These are phyloP conservation scores for Ogataea kodamae DNA, from an alignment of 805 yeast species.

Conservation along the genomic window DNA sequence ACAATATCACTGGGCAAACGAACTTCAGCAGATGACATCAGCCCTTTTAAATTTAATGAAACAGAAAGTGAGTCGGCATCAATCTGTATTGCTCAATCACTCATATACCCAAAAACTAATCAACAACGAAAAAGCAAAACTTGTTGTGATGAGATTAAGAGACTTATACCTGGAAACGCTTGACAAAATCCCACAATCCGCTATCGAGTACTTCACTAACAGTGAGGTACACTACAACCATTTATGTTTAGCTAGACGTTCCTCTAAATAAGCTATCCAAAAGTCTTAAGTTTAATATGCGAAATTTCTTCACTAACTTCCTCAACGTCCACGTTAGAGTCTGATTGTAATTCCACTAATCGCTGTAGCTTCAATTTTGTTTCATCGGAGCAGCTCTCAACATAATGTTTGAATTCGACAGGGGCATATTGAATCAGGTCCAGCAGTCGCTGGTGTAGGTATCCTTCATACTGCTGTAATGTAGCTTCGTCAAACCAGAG, in stretches of 20 bases:
- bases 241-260: conserved; percentile 20
- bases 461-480: conserved; percentile 29
- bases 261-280: conserved; percentile 29
- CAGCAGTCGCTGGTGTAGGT: conserved; percentile 46
- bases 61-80: no score
- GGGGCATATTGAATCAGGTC: conserved; percentile 45
- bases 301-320: conserved; percentile 16
- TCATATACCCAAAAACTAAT: conserved; percentile 3
- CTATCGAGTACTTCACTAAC: conserved; percentile 7
- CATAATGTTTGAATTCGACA: conserved; percentile 45
- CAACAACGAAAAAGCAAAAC: conserved; percentile 4
- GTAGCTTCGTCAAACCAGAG: conserved; percentile 31
- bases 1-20: no score
- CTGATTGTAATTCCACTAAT: conserved; percentile 36
- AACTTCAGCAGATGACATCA: no score
- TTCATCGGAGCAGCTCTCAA: conserved; percentile 35
- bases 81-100: neutral
- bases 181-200: conserved; percentile 6
- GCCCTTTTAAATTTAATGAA: no score
- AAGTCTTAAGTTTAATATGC: conserved; percentile 52
- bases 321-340: conserved; percentile 11
- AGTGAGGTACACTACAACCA: conserved; percentile 21
- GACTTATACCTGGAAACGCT: no score
- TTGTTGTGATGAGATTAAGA: no score
- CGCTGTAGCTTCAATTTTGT: conserved; percentile 43